Percentiles rank a stretch among this genome's conserved stretches.
Conservation (phyloP, 148 eudicot genomes). For the Salicornia ramosissima region DNA sequence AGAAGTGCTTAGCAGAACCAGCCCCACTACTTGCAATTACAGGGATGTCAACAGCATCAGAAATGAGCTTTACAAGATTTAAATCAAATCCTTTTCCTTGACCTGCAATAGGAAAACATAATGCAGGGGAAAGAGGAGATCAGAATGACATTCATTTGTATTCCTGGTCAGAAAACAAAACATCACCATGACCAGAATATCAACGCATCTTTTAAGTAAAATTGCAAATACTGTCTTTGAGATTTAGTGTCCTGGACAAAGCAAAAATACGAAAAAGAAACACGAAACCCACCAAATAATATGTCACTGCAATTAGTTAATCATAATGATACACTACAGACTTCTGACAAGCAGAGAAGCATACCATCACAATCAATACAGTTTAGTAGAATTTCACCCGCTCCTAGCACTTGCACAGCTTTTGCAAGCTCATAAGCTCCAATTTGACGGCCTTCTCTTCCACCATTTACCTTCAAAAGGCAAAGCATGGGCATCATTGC, state of each 20-base stretch:
- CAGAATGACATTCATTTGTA: neutral
- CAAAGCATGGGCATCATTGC: neutral
- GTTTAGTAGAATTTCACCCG: slow-evolving; percentile 92
- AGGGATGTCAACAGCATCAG: slow-evolving; percentile 87
- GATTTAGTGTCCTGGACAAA: neutral
- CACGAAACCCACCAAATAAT: neutral
- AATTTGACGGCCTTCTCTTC: slow-evolving; percentile 88
- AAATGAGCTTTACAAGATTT: slow-evolving; percentile 67
- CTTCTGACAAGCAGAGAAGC: slow-evolving; percentile 7
- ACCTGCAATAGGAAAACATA: slow-evolving; percentile 40
- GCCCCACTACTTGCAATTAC: slow-evolving; percentile 99
- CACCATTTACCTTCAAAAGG: slow-evolving; percentile 76
- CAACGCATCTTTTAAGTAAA: neutral
- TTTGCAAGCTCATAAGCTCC: slow-evolving; percentile 99
- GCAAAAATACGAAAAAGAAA: too few species aligned
- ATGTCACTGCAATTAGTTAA: neutral
- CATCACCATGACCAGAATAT: neutral
- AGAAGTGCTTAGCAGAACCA: slow-evolving; percentile 76
- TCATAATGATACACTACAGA: neutral
- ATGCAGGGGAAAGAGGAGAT: neutral
- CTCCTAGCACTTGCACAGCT: slow-evolving; percentile 96
- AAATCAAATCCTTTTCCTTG: slow-evolving; percentile 94
- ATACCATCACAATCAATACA: slow-evolving; percentile 98
- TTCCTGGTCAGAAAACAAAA: neutral
- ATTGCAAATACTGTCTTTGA: neutral